A percentile compares a stretch with the other conserved stretches of the same genome.
Conservation (phyloP, 305 asterid species). For the Caryopteris hybrid region DNA sequence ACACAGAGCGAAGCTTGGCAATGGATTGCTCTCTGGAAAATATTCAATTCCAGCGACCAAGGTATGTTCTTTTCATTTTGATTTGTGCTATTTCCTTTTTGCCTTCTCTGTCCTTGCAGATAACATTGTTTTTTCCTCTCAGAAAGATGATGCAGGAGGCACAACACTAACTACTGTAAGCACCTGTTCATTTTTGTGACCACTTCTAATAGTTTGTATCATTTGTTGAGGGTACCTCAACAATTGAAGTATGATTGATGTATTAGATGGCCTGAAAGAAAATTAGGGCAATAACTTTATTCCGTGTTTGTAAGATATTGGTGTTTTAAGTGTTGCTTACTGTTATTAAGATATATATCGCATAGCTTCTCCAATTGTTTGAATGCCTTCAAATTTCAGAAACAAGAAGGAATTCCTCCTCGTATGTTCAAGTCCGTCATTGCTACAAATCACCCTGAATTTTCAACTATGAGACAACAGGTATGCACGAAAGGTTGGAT, state of each 20-base stretch:
- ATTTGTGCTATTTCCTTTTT: neutral
- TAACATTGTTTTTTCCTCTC: slow-evolving; percentile 22
- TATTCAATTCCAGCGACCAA: slow-evolving; percentile 65
- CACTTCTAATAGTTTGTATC: neutral
- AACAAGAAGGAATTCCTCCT: slow-evolving; percentile 91
- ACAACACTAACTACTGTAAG: slow-evolving; percentile 46
- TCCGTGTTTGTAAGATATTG: slow-evolving; percentile 1
- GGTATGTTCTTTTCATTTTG: slow-evolving; percentile 39
- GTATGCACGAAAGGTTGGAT: slow-evolving; percentile 30
- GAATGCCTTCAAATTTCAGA: slow-evolving; percentile 45
- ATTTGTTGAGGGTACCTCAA: neutral
- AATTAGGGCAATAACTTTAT: neutral
- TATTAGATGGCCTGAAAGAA: slow-evolving; percentile 10
- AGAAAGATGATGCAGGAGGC: slow-evolving; percentile 46
- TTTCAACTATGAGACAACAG: slow-evolving; percentile 98
- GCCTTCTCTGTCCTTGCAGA: slow-evolving; percentile 1
- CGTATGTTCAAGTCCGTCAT: slow-evolving; percentile 96
- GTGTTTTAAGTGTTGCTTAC: neutral
- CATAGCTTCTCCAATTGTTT: slow-evolving; percentile 15
- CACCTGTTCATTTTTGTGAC: neutral
- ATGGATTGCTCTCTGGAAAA: slow-evolving; percentile 96
- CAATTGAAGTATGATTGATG: neutral
- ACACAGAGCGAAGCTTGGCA: slow-evolving; percentile 84
- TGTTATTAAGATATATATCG: neutral
- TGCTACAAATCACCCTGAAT: slow-evolving; percentile 98